A percentile compares a stretch with the other conserved stretches of the same genome.
Conservation (phyloP, 1,284 basidiomycete species). For the Cutaneotrichosporon arboriforme region DNA sequence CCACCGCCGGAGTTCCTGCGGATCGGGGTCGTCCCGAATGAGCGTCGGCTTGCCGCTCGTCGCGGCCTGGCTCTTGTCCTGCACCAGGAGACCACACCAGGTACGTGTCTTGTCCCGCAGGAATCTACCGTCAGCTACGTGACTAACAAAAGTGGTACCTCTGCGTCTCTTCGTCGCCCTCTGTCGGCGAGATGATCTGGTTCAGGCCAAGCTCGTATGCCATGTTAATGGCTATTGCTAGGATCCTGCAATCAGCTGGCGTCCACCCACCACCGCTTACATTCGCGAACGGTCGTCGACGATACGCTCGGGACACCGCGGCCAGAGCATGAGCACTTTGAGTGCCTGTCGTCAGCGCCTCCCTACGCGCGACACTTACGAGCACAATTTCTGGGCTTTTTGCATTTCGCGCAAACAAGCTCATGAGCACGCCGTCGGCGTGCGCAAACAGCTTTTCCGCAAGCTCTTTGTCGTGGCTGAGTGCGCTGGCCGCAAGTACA, state of each 20-base stretch:
- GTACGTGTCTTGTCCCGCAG: conserved; percentile 3
- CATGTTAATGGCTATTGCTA: conserved; percentile 6
- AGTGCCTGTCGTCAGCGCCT: not conserved
- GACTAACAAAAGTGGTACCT: not conserved
- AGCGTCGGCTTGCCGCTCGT: not conserved
- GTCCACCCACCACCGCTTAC: not conserved
- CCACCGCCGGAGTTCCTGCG: not conserved
- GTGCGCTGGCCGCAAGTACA: conserved; percentile 4
- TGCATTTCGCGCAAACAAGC: conserved; percentile 3
- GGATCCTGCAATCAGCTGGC: not conserved
- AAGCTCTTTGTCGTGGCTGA: not conserved
- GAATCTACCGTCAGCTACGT: not conserved
- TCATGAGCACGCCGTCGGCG: conserved; percentile 5
- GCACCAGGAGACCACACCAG: conserved; percentile 1
- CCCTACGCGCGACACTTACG: not conserved
- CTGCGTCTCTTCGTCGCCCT: conserved; percentile 4
- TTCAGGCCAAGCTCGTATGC: conserved; percentile 5
- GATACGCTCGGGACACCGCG: conserved; percentile 3
- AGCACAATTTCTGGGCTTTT: conserved; percentile 6
- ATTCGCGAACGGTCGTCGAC: conserved; percentile 5
- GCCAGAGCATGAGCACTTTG: not conserved
- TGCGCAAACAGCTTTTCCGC: not conserved
- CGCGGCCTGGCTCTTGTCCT: not conserved
- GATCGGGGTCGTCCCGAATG: not conserved
- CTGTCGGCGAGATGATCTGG: not conserved